A percentile compares a stretch with the other conserved stretches of the same genome.
Conservation (phyloP, 2,329 filamentous ascomycete genomes). For the Sarocladium oryzae region DNA sequence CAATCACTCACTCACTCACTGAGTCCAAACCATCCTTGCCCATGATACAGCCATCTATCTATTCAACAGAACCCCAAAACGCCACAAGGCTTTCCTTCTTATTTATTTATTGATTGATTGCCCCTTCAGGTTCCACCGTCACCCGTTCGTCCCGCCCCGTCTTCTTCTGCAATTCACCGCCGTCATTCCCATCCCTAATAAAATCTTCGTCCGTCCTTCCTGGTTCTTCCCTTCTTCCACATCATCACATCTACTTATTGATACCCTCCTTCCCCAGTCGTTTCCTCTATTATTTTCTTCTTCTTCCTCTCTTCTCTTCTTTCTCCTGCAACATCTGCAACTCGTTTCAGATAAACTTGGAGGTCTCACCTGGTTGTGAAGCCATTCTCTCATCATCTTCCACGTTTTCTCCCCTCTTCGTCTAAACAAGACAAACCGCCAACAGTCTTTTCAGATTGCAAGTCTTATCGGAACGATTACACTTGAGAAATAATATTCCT, state of each 20-base stretch:
- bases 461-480: no score
- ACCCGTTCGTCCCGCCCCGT: no score
- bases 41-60: no score
- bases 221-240: neutral
- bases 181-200: neutral
- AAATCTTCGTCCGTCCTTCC: neutral
- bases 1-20: no score
- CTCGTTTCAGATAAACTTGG: neutral
- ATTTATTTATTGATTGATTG: no score
- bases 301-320: neutral
- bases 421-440: neutral
- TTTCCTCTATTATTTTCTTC: neutral
- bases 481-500: neutral
- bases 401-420: neutral
- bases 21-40: no score
- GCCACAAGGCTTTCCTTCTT: no score
- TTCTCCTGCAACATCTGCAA: neutral
- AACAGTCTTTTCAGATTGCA: neutral
- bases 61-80: no score
- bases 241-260: neutral
- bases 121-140: no score
- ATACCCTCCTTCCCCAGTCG: neutral
- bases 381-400: neutral
- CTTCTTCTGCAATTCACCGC: neutral
- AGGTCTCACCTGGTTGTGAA: slow-evolving; percentile 3